Percentiles rank a stretch among this genome's conserved stretches.
phyloP scores from a whole-genome alignment of 2,329 filamentous ascomycete species.

The Cladosporium austrohemisphaericum region DNA sequence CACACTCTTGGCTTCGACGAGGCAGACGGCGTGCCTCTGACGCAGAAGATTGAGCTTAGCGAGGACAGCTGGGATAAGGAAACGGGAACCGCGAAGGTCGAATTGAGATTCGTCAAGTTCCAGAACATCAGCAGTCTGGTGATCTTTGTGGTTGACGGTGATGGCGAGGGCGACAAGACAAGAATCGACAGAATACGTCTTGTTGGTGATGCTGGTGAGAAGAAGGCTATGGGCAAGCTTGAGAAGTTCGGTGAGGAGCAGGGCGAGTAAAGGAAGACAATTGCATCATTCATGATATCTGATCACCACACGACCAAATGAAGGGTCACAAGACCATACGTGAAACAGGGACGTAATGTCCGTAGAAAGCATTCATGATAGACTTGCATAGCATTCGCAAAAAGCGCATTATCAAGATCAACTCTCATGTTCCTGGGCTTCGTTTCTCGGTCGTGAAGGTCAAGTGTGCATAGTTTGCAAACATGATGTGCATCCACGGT shows the following conservation, averaged over 20 bases:
- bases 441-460: too few relatives aligned
- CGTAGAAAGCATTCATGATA: too few relatives aligned
- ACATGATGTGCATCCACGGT: too few relatives aligned
- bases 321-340: too few relatives aligned
- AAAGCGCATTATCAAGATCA: too few relatives aligned
- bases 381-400: too few relatives aligned
- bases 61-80: conserved; percentile 67
- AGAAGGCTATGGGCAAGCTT: conserved; percentile 87
- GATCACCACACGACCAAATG: too few relatives aligned
- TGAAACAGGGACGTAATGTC: too few relatives aligned
- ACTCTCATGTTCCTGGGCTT: too few relatives aligned
- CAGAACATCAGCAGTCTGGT: conserved; percentile 86
- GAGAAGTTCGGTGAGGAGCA: conserved; percentile 85
- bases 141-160: conserved; percentile 77
- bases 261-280: conserved; percentile 49
- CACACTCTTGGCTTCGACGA: conserved; percentile 94
- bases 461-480: too few relatives aligned
- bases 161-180: conserved; percentile 80
- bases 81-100: conserved; percentile 49
- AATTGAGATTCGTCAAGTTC: conserved; percentile 92
- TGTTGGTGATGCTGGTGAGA: conserved; percentile 86
- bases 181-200: conserved; percentile 74
- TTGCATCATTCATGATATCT: too few relatives aligned
- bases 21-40: conserved; percentile 78
- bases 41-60: conserved; percentile 72